Percentiles rank a stretch among this genome's conserved stretches.
Conservation (phyloP, 371 early-diverging fungal genomes). For the Synchytrium microbalum region DNA sequence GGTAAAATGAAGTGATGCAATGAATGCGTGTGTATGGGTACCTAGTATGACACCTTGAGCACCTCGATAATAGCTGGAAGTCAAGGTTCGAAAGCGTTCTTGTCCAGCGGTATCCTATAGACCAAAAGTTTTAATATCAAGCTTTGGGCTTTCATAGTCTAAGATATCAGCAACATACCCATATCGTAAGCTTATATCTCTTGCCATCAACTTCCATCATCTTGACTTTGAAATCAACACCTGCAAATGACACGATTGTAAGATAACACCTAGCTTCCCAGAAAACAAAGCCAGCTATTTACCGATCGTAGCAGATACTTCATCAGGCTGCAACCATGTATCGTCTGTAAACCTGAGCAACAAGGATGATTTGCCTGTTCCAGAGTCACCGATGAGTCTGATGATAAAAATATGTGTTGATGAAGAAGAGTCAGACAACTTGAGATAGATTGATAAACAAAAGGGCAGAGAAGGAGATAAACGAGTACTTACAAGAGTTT, state of each 20-base stretch:
- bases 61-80: slow-evolving; percentile 98
- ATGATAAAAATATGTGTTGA: too few relatives aligned
- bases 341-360: slow-evolving; percentile 97
- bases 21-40: slow-evolving; percentile 22
- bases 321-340: slow-evolving; percentile 86
- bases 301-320: slow-evolving; percentile 93
- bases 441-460: too few relatives aligned
- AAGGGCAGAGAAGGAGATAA: not conserved
- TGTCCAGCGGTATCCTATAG: slow-evolving; percentile 99
- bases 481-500: not conserved
- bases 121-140: not conserved
- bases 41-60: slow-evolving; percentile 98
- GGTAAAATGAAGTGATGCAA: slow-evolving; percentile 7
- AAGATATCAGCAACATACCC: slow-evolving; percentile 68
- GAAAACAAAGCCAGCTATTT: slow-evolving; percentile 13
- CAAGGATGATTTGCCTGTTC: slow-evolving; percentile 97
- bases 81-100: slow-evolving; percentile 98
- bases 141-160: not conserved
- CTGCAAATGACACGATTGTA: slow-evolving; percentile 30
- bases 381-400: slow-evolving; percentile 87
- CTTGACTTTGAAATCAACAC: slow-evolving; percentile 99
- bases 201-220: slow-evolving; percentile 82
- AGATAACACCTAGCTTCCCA: slow-evolving; percentile 11
- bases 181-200: slow-evolving; percentile 95
- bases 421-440: too few relatives aligned